A percentile compares a stretch with the other conserved stretches of the same genome.
phyloP scores from a whole-genome alignment of 164 flowering plant genomes.

The Macadamia tetraphylla region DNA sequence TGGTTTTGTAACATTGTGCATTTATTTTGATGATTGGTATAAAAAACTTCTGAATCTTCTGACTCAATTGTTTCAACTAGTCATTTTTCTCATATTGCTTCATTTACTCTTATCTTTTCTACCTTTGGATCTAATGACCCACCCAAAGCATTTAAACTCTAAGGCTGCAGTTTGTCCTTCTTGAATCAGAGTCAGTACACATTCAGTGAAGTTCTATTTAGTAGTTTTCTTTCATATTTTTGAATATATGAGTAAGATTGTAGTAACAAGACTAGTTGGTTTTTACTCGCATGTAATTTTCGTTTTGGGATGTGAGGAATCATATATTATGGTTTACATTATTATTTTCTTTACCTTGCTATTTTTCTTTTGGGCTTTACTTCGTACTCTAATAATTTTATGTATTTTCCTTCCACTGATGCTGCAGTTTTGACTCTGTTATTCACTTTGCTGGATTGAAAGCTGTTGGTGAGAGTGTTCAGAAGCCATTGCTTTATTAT shows the following conservation, averaged over 20 bases:
- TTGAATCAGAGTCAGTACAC: background rate
- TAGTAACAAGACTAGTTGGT: too few species aligned
- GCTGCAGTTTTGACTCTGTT: conserved; percentile 80
- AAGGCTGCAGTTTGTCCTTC: background rate
- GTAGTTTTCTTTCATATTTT: background rate
- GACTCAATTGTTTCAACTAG: background rate
- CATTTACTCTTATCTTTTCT: background rate
- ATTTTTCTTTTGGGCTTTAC: background rate
- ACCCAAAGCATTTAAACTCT: background rate
- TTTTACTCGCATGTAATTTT: background rate
- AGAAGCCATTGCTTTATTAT: conserved; percentile 62
- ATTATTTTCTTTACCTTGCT: background rate
- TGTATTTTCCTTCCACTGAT: background rate
- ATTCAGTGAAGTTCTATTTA: background rate
- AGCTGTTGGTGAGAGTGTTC: conserved; percentile 96
- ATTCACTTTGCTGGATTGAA: conserved; percentile 96
- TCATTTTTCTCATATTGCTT: background rate
- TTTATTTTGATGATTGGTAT: background rate
- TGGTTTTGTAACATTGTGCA: conserved; percentile 3
- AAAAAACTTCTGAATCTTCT: background rate
- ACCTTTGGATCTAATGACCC: background rate
- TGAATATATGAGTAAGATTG: background rate
- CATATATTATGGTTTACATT: background rate
- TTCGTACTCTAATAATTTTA: background rate
- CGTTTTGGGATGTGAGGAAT: background rate